phyloP scores from a whole-genome alignment of 1,284 basidiomycete species.

The Vanrija humicola region DNA sequence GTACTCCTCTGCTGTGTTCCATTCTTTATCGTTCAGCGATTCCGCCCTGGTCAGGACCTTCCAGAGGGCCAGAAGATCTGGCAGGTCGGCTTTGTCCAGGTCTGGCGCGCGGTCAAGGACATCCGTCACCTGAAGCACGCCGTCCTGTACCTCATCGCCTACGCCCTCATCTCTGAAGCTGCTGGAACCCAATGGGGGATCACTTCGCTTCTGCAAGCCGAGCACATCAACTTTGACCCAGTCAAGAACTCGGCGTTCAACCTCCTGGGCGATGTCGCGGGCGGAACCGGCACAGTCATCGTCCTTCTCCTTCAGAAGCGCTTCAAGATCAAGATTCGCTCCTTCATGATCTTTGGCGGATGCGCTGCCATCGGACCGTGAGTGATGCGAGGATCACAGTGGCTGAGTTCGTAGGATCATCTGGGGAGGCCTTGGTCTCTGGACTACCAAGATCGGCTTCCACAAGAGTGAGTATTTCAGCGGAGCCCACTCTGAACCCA shows the following conservation, averaged over 20 bases:
- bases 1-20: slow-evolving; percentile 10
- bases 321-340: slow-evolving; percentile 11
- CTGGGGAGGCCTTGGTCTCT: slow-evolving; percentile 17
- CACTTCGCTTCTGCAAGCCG: slow-evolving; percentile 11
- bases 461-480: slow-evolving; percentile 12
- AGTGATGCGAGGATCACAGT: too few species aligned
- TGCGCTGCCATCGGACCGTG: too few species aligned
- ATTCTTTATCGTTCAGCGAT: slow-evolving; percentile 13
- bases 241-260: slow-evolving; percentile 7
- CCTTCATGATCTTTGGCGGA: background rate
- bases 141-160: slow-evolving; percentile 16
- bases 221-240: slow-evolving; percentile 17
- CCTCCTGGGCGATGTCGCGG: slow-evolving; percentile 11
- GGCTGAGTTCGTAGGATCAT: background rate
- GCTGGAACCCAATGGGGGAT: slow-evolving; percentile 10
- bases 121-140: slow-evolving; percentile 11
- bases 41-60: slow-evolving; percentile 17
- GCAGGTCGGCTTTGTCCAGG: slow-evolving; percentile 11
- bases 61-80: slow-evolving; percentile 10
- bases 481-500: background rate
- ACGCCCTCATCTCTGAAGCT: slow-evolving; percentile 6
- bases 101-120: slow-evolving; percentile 11
- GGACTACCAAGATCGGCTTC: slow-evolving; percentile 15
- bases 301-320: slow-evolving; percentile 12
- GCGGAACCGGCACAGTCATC: slow-evolving; percentile 15